Evolutionary conservation across 176 grass and related monocot species (phyloP).

Genomic region (Phoenix roebelenii): DNA sequence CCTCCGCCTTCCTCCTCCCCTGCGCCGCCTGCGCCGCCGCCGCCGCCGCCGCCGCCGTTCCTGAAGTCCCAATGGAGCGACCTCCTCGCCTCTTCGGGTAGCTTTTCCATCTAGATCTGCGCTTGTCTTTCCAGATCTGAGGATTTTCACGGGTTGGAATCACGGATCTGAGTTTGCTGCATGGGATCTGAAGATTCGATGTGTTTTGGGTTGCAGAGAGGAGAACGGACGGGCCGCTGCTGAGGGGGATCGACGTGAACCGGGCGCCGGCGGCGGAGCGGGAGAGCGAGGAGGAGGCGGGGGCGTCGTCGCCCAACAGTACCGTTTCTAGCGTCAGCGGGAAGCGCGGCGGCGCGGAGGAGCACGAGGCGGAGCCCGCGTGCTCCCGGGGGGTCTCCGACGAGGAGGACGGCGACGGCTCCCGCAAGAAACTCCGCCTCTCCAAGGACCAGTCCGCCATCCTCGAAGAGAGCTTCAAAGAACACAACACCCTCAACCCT

Average conservation of each 20-base stretch:
- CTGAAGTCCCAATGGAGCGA: constrained; percentile 21
- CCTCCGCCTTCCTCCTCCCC: constrained; percentile 1
- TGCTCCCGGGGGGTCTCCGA: not conserved
- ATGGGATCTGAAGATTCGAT: no score
- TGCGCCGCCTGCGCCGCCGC: not conserved
- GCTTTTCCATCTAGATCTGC: no score
- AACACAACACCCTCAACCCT: constrained; percentile 77
- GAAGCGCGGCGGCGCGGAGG: constrained; percentile 17
- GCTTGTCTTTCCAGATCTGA: no score
- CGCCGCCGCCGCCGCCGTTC: not conserved
- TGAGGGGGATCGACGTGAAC: constrained; percentile 80
- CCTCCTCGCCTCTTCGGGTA: constrained; percentile 16
- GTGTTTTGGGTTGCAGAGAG: constrained; percentile 4
- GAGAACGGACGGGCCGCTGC: constrained; percentile 36
- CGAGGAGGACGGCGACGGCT: constrained; percentile 21
- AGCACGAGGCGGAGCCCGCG: not conserved
- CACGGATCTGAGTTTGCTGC: no score
- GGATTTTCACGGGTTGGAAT: no score
- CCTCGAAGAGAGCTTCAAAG: constrained; percentile 86
- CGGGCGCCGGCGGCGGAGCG: constrained; percentile 26
- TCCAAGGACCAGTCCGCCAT: constrained; percentile 78
- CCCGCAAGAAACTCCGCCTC: constrained; percentile 82
- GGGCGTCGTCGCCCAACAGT: constrained; percentile 64
- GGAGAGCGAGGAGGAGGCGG: constrained; percentile 62
- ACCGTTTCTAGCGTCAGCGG: constrained; percentile 61